A percentile compares a stretch with the other conserved stretches of the same genome.
Evolutionary conservation across 1,284 basidiomycete genomes (phyloP).

Genomic region (Pyrrhoderma noxium): DNA sequence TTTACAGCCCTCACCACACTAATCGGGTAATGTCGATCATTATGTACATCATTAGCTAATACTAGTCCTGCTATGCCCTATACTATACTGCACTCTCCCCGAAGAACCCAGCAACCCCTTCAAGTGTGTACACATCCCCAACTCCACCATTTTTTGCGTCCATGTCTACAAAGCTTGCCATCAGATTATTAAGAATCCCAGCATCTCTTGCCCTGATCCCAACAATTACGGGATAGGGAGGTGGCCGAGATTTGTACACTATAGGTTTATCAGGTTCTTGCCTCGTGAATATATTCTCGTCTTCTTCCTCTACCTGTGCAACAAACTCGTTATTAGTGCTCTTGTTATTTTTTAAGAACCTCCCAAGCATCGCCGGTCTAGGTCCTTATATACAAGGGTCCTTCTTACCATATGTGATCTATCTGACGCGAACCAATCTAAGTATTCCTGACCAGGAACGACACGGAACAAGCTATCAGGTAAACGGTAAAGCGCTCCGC

Average conservation of each 20-base stretch:
- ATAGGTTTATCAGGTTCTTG: slow-evolving; percentile 2
- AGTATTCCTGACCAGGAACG: slow-evolving; percentile 42
- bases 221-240: slow-evolving; percentile 44
- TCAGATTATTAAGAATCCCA: slow-evolving; percentile 50
- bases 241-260: slow-evolving; percentile 34
- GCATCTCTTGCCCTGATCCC: slow-evolving; percentile 36
- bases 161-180: slow-evolving; percentile 57
- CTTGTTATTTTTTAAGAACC: too few relatives aligned
- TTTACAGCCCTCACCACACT: too few relatives aligned
- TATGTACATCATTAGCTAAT: too few relatives aligned
- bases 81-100: too few relatives aligned
- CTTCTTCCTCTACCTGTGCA: neutral
- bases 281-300: neutral
- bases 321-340: too few relatives aligned
- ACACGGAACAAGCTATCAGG: slow-evolving; percentile 36
- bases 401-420: slow-evolving; percentile 65
- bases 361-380: too few relatives aligned
- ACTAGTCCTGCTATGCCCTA: too few relatives aligned
- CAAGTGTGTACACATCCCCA: slow-evolving; percentile 29
- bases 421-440: slow-evolving; percentile 66
- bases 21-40: too few relatives aligned
- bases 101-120: slow-evolving; percentile 7
- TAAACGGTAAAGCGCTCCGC: neutral
- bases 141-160: slow-evolving; percentile 25
- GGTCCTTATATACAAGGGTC: too few relatives aligned